These are phyloP conservation scores for Hortiboletus campestris DNA, from an alignment of 768 basidiomycete species.

Conservation along the genomic window DNA sequence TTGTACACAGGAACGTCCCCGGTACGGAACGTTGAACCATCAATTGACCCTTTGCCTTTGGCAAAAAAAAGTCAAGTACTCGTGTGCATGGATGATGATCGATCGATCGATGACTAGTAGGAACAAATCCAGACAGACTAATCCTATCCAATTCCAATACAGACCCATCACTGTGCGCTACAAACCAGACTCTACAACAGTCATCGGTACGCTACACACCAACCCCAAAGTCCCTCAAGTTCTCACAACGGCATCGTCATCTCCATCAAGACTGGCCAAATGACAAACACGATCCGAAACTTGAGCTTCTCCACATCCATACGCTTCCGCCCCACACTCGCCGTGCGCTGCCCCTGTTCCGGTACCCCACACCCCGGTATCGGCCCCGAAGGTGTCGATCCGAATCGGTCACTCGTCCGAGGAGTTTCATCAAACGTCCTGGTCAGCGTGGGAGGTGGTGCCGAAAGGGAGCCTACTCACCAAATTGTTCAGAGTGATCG, in stretches of 20 bases:
- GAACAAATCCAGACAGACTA: too few species aligned
- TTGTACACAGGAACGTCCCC: too few species aligned
- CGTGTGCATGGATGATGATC: too few species aligned
- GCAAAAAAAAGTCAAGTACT: too few species aligned
- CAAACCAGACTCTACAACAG: too few species aligned
- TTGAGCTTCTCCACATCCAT: conserved; percentile 38
- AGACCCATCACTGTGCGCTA: too few species aligned
- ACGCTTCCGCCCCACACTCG: conserved; percentile 21
- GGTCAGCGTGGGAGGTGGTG: background rate
- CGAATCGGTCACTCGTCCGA: conserved; percentile 1
- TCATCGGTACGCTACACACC: background rate
- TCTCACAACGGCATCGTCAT: conserved; percentile 52
- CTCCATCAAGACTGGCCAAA: conserved; percentile 58
- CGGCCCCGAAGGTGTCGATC: conserved; percentile 14
- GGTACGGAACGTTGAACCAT: too few species aligned
- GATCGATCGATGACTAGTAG: too few species aligned
- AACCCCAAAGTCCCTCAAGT: background rate
- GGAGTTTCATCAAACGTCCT: background rate
- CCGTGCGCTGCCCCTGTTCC: conserved; percentile 5
- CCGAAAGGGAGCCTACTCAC: background rate
- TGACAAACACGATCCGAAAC: conserved; percentile 48
- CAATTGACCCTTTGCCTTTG: too few species aligned
- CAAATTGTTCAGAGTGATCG: conserved; percentile 4
- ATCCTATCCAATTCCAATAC: too few species aligned
- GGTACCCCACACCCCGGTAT: background rate